Base-by-base conservation (phyloP, 1,139 yeast genomes). In the Wickerhamomyces sp. region DNA sequence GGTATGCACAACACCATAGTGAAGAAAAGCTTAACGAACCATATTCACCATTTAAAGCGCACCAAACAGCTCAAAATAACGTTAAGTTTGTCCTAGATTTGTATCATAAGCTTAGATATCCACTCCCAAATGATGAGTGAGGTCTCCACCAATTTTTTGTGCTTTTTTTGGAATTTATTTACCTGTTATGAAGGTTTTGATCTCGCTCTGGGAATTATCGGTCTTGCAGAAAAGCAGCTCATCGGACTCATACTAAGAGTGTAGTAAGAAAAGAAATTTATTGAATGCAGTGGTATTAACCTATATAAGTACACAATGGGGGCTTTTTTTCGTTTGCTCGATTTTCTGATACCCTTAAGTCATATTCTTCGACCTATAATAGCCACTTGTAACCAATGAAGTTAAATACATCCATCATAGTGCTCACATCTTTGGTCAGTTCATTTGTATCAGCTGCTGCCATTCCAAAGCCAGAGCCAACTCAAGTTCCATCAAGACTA, bases 401-500 rank as follows among this genome's bases (percentile, higher is more conserved):
- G 28, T 32, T 31, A 10, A 9, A 18, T 4, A 8, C 27, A 21
- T 13, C 32, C 7, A 13, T 30, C 10, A 4, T 24, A 16, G 27
- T 24, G 13, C 20, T 31, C 15, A n/a, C 35, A 7, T 15, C 28
- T 7, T 25, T 32, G 28, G n/a, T 32, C n/a, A 52, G 52, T 20
- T 41, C 47, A 6, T 39, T 53, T 15, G 51, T 42, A 8, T 34
- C 47, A 8, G 48, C 51, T 34, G 55, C 54, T 33, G 56, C 54
- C 36, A 16, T 58, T 36, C 47, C 58, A 33, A 28, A 44, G 13
- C 45, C 54, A 16, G 33, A 41, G 17, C 37, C 41, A 22, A 48
- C 57, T 4, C 40, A 45, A n/a, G 49, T 52, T n/a, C 53, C 53
- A 20, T 39, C 42, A 7, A 17, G 20, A 24, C 39, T 59, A 4